Percentiles rank a stretch among this genome's conserved stretches.
Evolutionary conservation across 805 yeast species (phyloP).

Genomic region (Cyberlindnera maritima): DNA sequence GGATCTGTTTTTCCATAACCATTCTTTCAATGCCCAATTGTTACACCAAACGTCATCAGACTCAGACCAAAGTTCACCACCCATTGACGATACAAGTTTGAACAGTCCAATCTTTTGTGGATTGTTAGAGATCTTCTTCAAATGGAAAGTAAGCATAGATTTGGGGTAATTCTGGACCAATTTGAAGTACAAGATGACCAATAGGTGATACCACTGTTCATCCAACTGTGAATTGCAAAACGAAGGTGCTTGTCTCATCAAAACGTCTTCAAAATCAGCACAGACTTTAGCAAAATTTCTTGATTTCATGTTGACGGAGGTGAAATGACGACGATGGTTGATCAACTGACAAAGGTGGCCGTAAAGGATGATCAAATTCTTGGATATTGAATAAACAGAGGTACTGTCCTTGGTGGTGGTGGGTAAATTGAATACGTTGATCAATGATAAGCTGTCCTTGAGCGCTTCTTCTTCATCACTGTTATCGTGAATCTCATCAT

Average conservation of each 20-base stretch:
- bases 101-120: constrained; percentile 1
- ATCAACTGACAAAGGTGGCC: constrained; percentile 40
- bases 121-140: constrained; percentile 3
- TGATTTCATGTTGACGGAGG: constrained; percentile 34
- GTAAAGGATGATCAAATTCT: constrained; percentile 34
- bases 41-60: constrained; percentile 13
- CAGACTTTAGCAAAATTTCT: constrained; percentile 47
- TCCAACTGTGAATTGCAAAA: constrained; percentile 7
- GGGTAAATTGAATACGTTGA: constrained; percentile 8
- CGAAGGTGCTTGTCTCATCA: constrained; percentile 27
- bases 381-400: constrained; percentile 20
- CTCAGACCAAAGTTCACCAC: constrained; percentile 3
- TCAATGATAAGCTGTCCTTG: constrained; percentile 6
- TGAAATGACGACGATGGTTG: constrained; percentile 43
- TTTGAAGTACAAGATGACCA: constrained; percentile 21
- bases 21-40: constrained; percentile 16
- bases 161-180: constrained; percentile 24
- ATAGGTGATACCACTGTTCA: constrained; percentile 16
- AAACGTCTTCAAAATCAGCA: constrained; percentile 43
- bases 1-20: constrained; percentile 5
- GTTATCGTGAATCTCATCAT: constrained; percentile 1
- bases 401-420: background rate
- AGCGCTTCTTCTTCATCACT: constrained; percentile 3
- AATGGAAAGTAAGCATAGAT: constrained; percentile 14
- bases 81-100: constrained; percentile 4